Evolutionary conservation across 2,329 filamentous ascomycete genomes (phyloP).

Genomic region (Daldinia sp.): DNA sequence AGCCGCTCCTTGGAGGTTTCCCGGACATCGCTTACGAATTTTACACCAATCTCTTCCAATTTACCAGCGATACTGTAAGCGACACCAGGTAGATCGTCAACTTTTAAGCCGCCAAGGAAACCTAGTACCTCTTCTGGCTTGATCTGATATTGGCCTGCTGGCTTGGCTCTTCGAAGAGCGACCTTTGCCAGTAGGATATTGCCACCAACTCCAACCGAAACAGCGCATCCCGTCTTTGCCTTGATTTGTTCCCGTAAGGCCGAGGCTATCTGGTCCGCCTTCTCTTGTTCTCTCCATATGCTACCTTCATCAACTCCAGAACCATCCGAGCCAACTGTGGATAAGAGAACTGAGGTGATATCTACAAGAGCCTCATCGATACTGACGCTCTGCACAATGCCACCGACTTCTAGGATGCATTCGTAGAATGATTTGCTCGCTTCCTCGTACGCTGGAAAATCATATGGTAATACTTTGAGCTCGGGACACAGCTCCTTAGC

Average conservation of each 20-base stretch:
- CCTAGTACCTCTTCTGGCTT: slow-evolving; percentile 80
- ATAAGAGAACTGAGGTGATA: slow-evolving; percentile 74
- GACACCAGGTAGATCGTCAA: slow-evolving; percentile 89
- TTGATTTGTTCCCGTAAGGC: slow-evolving; percentile 75
- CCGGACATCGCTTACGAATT: slow-evolving; percentile 83
- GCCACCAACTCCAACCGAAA: slow-evolving; percentile 89
- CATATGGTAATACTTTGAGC: slow-evolving; percentile 90
- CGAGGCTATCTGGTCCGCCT: slow-evolving; percentile 75
- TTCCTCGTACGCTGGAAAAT: slow-evolving; percentile 93
- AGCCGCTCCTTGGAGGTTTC: slow-evolving; percentile 79
- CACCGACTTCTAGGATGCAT: slow-evolving; percentile 79
- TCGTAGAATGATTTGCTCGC: slow-evolving; percentile 90
- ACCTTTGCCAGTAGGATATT: slow-evolving; percentile 94
- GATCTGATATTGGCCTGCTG: slow-evolving; percentile 89
- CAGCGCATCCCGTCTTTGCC: slow-evolving; percentile 79
- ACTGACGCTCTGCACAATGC: slow-evolving; percentile 92
- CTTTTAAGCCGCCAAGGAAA: slow-evolving; percentile 78
- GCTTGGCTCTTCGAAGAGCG: slow-evolving; percentile 89
- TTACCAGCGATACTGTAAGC: slow-evolving; percentile 88
- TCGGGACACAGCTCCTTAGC: slow-evolving; percentile 85
- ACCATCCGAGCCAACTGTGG: slow-evolving; percentile 71
- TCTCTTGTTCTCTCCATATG: slow-evolving; percentile 79
- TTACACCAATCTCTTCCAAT: slow-evolving; percentile 85
- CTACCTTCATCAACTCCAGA: slow-evolving; percentile 70
- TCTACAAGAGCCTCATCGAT: slow-evolving; percentile 95